These are phyloP conservation scores for Dalbergia oliveri DNA, from an alignment of 306 rosid genomes.

Conservation along the genomic window DNA sequence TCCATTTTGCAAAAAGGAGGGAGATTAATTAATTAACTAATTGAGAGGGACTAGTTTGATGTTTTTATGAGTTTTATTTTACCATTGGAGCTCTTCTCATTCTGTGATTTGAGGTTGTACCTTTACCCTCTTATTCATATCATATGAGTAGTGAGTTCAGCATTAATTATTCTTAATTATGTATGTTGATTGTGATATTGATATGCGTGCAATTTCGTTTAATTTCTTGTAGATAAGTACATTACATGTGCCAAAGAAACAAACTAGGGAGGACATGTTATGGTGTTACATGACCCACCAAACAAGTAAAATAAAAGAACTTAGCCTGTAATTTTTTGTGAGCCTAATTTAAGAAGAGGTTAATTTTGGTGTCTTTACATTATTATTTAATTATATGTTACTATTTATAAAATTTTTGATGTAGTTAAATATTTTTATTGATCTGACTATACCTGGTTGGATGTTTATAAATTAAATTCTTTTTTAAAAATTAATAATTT, in stretches of 20 bases:
- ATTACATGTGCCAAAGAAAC: background rate
- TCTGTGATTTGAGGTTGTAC: slow-evolving; percentile 20
- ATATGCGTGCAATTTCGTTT: background rate
- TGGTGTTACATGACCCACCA: background rate
- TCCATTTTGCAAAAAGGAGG: slow-evolving; percentile 16
- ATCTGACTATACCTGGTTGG: too few species aligned
- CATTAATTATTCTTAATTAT: background rate
- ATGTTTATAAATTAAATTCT: background rate
- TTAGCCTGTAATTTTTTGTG: too few species aligned
- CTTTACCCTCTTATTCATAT: slow-evolving; percentile 26
- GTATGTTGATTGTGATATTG: background rate
- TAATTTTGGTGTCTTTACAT: too few species aligned
- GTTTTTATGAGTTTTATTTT: background rate
- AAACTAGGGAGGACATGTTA: background rate
- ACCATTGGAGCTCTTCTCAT: slow-evolving; percentile 33
- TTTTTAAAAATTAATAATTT: too few species aligned
- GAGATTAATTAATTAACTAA: too few species aligned
- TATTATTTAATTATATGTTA: too few species aligned
- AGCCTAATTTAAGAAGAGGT: too few species aligned
- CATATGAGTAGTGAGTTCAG: background rate
- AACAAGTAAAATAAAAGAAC: background rate
- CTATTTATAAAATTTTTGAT: too few species aligned
- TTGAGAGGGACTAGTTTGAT: slow-evolving; percentile 15
- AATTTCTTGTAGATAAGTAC: background rate
- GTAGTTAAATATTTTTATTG: too few species aligned